Evolutionary conservation across 1,284 basidiomycete genomes (phyloP).

Genomic region (Calocybe gambosa): DNA sequence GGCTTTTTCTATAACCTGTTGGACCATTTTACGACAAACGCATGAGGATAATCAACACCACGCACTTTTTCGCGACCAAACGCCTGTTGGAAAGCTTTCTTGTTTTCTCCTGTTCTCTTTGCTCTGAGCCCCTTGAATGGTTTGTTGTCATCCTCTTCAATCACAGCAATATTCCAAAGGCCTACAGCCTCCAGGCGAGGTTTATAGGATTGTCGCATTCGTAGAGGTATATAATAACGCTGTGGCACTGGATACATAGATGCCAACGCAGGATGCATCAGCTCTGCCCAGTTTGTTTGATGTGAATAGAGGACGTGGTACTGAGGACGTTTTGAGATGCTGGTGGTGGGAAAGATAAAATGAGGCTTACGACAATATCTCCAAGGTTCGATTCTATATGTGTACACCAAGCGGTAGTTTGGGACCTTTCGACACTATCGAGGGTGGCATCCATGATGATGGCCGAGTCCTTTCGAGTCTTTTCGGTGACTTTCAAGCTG

Average conservation of each 20-base stretch:
- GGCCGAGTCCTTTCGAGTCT: constrained; percentile 18
- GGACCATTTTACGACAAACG: not conserved
- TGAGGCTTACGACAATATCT: constrained; percentile 55
- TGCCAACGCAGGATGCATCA: constrained; percentile 49
- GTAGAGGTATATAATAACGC: constrained; percentile 62
- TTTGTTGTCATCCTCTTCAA: constrained; percentile 39
- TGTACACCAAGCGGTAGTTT: constrained; percentile 53
- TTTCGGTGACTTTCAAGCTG: constrained; percentile 29
- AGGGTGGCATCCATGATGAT: constrained; percentile 42
- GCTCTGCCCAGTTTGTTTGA: constrained; percentile 51
- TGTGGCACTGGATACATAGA: constrained; percentile 60
- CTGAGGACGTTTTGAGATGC: constrained; percentile 24
- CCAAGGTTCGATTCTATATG: constrained; percentile 64
- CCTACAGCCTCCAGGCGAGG: constrained; percentile 56
- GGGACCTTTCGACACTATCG: constrained; percentile 39
- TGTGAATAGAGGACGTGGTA: constrained; percentile 57
- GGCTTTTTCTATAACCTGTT: constrained; percentile 56
- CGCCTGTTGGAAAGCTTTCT: constrained; percentile 35
- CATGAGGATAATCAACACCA: not conserved
- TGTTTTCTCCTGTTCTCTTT: constrained; percentile 29
- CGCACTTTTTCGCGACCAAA: constrained; percentile 64
- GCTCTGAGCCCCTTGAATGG: constrained; percentile 24
- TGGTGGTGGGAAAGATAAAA: not conserved
- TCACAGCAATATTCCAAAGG: constrained; percentile 48
- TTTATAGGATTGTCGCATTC: constrained; percentile 51